These are phyloP conservation scores for Aspergillus viridinutans DNA, from an alignment of 2,329 filamentous ascomycete species.

Conservation along the genomic window DNA sequence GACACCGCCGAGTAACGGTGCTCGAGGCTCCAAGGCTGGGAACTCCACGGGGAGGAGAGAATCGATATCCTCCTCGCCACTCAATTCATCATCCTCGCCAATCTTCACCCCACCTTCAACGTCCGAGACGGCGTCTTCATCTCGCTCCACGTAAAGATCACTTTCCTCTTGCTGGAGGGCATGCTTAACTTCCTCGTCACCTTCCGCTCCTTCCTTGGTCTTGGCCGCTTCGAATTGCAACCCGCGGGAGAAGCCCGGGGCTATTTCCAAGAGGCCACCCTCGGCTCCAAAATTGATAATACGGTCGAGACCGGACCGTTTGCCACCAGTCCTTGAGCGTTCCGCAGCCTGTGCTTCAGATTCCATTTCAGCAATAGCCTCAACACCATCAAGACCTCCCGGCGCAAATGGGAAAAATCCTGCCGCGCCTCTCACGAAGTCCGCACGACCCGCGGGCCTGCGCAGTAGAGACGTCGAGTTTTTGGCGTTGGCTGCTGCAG, in stretches of 20 bases:
- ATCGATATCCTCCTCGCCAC: constrained; percentile 62
- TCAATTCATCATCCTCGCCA: constrained; percentile 24
- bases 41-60: constrained; percentile 87
- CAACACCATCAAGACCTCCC: constrained; percentile 80
- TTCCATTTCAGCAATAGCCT: constrained; percentile 79
- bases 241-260: constrained; percentile 77
- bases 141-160: constrained; percentile 46
- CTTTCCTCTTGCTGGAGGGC: constrained; percentile 49
- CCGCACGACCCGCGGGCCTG: constrained; percentile 78
- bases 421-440: constrained; percentile 88
- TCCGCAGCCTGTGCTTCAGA: constrained; percentile 62
- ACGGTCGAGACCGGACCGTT: constrained; percentile 61
- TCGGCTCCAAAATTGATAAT: constrained; percentile 79
- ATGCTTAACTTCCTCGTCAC: constrained; percentile 66
- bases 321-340: constrained; percentile 33
- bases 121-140: constrained; percentile 41
- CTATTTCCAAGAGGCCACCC: constrained; percentile 72
- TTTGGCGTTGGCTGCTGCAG: constrained; percentile 84
- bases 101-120: constrained; percentile 28
- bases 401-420: constrained; percentile 94
- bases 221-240: constrained; percentile 64
- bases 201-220: constrained; percentile 55
- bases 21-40: constrained; percentile 79
- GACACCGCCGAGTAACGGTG: constrained; percentile 67
- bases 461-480: constrained; percentile 86